These are phyloP conservation scores for Dendrostoma leiphaemia DNA, from an alignment of 2,329 filamentous ascomycete species.

Conservation along the genomic window DNA sequence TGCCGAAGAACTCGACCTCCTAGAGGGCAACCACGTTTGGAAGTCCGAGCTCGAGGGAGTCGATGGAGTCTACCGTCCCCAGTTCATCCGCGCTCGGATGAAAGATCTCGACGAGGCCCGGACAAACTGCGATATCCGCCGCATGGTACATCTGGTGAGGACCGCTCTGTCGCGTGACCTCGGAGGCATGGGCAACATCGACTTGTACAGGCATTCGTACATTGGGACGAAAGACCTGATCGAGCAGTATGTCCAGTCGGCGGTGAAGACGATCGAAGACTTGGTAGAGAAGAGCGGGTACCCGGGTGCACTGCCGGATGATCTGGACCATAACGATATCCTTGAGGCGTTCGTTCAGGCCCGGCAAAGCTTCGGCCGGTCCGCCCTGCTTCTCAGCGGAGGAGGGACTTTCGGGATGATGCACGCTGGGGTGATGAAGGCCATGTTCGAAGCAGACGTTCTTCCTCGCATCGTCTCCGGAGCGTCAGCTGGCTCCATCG, in stretches of 20 bases:
- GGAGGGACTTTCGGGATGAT: slow-evolving; percentile 91
- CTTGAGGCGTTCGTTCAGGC: slow-evolving; percentile 70
- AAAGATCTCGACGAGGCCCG: slow-evolving; percentile 73
- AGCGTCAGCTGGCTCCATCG: slow-evolving; percentile 83
- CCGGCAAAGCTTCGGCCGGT: slow-evolving; percentile 80
- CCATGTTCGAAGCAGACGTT: slow-evolving; percentile 70
- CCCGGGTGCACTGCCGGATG: slow-evolving; percentile 43
- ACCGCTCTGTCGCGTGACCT: slow-evolving; percentile 78
- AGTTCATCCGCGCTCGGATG: slow-evolving; percentile 67
- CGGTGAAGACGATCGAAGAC: slow-evolving; percentile 69
- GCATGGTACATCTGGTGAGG: slow-evolving; percentile 78
- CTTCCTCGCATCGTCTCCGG: slow-evolving; percentile 86
- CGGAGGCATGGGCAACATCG: slow-evolving; percentile 80
- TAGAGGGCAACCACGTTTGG: slow-evolving; percentile 82
- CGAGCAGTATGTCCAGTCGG: slow-evolving; percentile 81
- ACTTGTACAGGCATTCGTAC: slow-evolving; percentile 80
- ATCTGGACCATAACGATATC: slow-evolving; percentile 55
- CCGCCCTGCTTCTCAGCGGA: slow-evolving; percentile 77
- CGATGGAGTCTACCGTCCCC: slow-evolving; percentile 68
- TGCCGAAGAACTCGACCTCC: slow-evolving; percentile 71
- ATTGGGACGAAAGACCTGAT: slow-evolving; percentile 85
- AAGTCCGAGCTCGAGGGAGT: slow-evolving; percentile 56
- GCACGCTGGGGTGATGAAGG: slow-evolving; percentile 84
- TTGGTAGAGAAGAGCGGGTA: slow-evolving; percentile 60
- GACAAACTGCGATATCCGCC: slow-evolving; percentile 65